These are phyloP conservation scores for Orobanche coerulescens DNA, from an alignment of 257 asterid species.

Conservation along the genomic window DNA sequence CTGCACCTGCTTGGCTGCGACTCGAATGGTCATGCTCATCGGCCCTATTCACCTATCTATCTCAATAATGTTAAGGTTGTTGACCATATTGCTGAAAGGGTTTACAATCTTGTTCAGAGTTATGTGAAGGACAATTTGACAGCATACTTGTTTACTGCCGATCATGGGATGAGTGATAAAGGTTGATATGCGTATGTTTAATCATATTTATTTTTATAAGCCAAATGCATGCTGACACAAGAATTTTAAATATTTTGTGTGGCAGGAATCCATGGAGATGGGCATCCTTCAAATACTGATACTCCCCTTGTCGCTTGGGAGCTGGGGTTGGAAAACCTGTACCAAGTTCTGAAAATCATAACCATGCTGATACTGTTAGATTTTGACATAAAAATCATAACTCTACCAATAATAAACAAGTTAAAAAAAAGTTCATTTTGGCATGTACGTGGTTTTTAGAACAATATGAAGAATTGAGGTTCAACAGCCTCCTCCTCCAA, in stretches of 20 bases:
- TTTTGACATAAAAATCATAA: no score
- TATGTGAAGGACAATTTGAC: conserved; percentile 77
- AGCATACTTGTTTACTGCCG: conserved; percentile 85
- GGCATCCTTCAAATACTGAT: conserved; percentile 88
- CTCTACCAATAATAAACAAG: no score
- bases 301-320: conserved; percentile 96
- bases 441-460: no score
- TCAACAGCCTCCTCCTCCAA: no score
- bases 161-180: conserved; percentile 99
- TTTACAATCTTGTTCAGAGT: conserved; percentile 77
- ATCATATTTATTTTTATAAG: conserved; percentile 8
- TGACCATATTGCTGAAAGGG: conserved; percentile 87
- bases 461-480: no score
- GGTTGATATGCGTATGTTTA: conserved; percentile 36
- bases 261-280: conserved; percentile 96
- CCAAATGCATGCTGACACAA: background rate
- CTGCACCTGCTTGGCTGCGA: no score
- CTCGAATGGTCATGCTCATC: no score
- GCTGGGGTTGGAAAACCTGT: conserved; percentile 65
- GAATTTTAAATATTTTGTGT: conserved; percentile 9
- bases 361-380: conserved; percentile 35
- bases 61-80: no score
- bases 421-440: no score
- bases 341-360: conserved; percentile 35
- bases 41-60: no score